phyloP scores from a whole-genome alignment of 2,329 filamentous ascomycete species.

The Neofusicoccum cordaticola region DNA sequence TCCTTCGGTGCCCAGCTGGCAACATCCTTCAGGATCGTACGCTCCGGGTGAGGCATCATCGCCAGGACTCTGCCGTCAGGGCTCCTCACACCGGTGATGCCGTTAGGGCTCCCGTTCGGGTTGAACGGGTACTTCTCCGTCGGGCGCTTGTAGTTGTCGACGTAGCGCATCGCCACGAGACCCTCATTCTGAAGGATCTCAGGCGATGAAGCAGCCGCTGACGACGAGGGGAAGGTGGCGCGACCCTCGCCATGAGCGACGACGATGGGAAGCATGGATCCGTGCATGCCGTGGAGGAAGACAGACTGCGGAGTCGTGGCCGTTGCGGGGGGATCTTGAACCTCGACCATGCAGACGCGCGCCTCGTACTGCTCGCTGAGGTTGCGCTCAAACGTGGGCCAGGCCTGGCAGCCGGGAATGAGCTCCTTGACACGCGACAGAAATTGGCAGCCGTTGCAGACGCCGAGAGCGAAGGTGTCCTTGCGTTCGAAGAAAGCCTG shows the following conservation, averaged over 20 bases:
- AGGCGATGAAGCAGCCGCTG: conserved; percentile 38
- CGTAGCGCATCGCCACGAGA: conserved; percentile 75
- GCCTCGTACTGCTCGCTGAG: conserved; percentile 85
- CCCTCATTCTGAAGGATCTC: conserved; percentile 60
- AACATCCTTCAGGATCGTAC: conserved; percentile 78
- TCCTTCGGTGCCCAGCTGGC: conserved; percentile 71
- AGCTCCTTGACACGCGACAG: conserved; percentile 76
- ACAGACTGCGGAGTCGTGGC: conserved; percentile 57
- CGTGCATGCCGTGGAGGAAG: conserved; percentile 86
- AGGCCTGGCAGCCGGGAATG: conserved; percentile 77
- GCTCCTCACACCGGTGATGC: conserved; percentile 76
- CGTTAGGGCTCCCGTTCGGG: conserved; percentile 78
- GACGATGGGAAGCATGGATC: conserved; percentile 77
- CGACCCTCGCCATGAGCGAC: conserved; percentile 90
- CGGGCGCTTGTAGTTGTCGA: conserved; percentile 73
- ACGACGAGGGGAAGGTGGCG: conserved; percentile 51
- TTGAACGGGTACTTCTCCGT: conserved; percentile 88
- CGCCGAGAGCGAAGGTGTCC: conserved; percentile 88
- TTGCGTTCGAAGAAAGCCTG: conserved; percentile 78
- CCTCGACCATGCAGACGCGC: conserved; percentile 79
- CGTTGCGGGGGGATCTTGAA: conserved; percentile 54
- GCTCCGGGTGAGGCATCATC: conserved; percentile 91
- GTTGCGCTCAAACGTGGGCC: conserved; percentile 87
- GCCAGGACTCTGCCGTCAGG: conserved; percentile 77
- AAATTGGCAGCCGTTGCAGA: conserved; percentile 98